phyloP scores from a whole-genome alignment of 441 rosid genomes.

The Lepidium campestre region DNA sequence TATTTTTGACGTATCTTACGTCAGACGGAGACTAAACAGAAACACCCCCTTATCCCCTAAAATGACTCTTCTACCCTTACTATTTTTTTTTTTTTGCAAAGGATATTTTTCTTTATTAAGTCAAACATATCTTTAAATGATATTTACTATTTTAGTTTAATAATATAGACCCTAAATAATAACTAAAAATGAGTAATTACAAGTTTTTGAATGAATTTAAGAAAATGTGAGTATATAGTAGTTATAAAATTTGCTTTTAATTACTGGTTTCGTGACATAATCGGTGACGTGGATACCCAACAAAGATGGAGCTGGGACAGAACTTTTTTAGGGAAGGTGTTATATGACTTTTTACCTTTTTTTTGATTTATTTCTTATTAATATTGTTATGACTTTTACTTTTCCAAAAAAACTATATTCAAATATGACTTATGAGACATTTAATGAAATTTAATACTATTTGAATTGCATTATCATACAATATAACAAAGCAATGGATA shows the following conservation, averaged over 20 bases:
- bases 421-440: background rate
- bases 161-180: too few relatives aligned
- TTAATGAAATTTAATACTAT: background rate
- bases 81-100: background rate
- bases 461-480: background rate
- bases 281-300: conserved; percentile 13
- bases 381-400: background rate
- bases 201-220: too few relatives aligned
- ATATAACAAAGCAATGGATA: background rate
- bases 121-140: background rate
- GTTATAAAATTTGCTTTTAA: background rate
- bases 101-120: background rate
- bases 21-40: background rate
- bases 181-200: too few relatives aligned
- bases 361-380: background rate
- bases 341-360: background rate
- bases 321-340: conserved; percentile 13
- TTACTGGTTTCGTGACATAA: background rate
- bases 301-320: conserved; percentile 15
- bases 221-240: too few relatives aligned
- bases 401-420: background rate
- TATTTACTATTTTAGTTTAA: too few relatives aligned
- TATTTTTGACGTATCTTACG: conserved; percentile 14
- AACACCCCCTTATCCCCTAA: background rate
- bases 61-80: conserved; percentile 11